Conservation (phyloP, 805 yeast species). For the Alloascoidea hylecoeti region DNA sequence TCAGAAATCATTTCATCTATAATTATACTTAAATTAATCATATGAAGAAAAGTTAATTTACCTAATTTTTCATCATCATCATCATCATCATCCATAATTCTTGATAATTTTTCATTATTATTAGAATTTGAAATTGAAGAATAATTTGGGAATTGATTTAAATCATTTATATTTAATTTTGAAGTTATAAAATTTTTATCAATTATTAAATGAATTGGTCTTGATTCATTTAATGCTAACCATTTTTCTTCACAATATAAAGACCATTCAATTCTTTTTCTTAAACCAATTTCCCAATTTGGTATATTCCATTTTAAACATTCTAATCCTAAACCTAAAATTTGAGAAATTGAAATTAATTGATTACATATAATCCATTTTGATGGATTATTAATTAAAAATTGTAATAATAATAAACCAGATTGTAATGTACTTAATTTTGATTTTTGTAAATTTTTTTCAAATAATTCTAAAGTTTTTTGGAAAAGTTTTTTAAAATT, state of each 20-base stretch:
- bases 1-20: slow-evolving; percentile 58
- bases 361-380: slow-evolving; percentile 83
- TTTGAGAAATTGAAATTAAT: slow-evolving; percentile 80
- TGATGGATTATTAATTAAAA: slow-evolving; percentile 36
- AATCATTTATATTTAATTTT: slow-evolving; percentile 36
- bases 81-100: too few species aligned
- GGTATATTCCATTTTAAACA: slow-evolving; percentile 88
- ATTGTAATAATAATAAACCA: slow-evolving; percentile 47
- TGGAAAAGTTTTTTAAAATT: slow-evolving; percentile 55
- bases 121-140: too few species aligned
- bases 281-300: slow-evolving; percentile 84
- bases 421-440: slow-evolving; percentile 88
- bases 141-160: not conserved
- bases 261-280: slow-evolving; percentile 91
- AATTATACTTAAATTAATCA: slow-evolving; percentile 53
- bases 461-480: slow-evolving; percentile 49
- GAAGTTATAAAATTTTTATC: slow-evolving; percentile 72
- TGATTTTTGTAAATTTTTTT: slow-evolving; percentile 71
- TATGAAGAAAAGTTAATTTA: slow-evolving; percentile 13
- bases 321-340: slow-evolving; percentile 81
- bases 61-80: not conserved
- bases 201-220: slow-evolving; percentile 70
- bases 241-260: slow-evolving; percentile 87
- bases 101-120: too few species aligned
- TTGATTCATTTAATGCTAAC: slow-evolving; percentile 66